Conservation (phyloP, 768 basidiomycete genomes). For the Suillus luteus region DNA sequence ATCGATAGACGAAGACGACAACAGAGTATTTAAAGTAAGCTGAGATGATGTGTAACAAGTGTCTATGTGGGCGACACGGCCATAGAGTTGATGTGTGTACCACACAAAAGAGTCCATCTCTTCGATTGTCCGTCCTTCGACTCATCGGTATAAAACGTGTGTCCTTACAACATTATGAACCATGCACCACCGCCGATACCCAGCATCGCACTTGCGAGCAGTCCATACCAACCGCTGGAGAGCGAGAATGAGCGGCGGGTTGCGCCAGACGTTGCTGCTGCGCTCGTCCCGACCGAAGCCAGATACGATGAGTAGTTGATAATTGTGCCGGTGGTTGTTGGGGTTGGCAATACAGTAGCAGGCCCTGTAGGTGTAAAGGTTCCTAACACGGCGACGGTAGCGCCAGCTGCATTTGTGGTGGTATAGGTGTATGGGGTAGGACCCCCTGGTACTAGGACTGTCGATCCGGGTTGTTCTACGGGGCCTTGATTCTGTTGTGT, state of each 20-base stretch:
- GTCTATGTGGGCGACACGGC: not conserved
- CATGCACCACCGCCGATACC: conserved; percentile 35
- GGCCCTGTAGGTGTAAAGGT: conserved; percentile 37
- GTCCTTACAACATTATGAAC: conserved; percentile 29
- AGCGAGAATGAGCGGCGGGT: conserved; percentile 22
- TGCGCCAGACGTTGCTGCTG: conserved; percentile 29
- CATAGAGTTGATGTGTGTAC: not conserved
- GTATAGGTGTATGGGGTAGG: conserved; percentile 54
- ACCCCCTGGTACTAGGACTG: conserved; percentile 41
- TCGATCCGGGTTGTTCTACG: conserved; percentile 54
- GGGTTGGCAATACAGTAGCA: conserved; percentile 26
- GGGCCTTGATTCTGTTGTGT: conserved; percentile 44
- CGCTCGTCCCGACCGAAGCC: conserved; percentile 33
- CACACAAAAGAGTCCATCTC: not conserved
- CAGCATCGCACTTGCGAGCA: conserved; percentile 24
- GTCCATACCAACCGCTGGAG: conserved; percentile 30
- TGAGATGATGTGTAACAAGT: not conserved
- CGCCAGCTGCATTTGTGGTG: conserved; percentile 39
- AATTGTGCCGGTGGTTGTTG: conserved; percentile 30
- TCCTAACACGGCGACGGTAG: conserved; percentile 24
- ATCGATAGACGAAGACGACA: not conserved
- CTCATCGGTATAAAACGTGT: not conserved
- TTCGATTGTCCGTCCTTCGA: not conserved
- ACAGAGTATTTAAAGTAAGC: not conserved
- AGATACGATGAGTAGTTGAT: conserved; percentile 33